Base-by-base conservation (phyloP, 192 early-diverging fungal species). In the Umbelopsis isabellina region DNA sequence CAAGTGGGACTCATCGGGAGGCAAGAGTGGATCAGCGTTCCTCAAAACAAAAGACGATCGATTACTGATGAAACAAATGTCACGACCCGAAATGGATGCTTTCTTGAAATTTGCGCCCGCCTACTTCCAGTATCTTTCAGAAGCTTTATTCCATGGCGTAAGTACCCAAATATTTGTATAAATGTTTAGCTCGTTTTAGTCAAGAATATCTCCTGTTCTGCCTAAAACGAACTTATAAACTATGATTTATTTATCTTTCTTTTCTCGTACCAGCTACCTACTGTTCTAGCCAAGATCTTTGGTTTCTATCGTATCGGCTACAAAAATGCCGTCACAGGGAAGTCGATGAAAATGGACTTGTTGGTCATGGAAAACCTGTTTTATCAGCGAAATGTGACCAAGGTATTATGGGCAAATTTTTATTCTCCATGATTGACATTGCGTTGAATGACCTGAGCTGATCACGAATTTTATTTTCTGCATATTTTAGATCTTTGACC, bases 281-380 rank as follows among this genome's bases (percentile, higher is more conserved):
- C 93, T 0, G 87, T 94, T 2, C 79, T 97, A 23, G 91, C 92
- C 67, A 97, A 95, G 72, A 93, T 96, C 49, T 93, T 94, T 83
- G 96, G 96, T 13, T 92, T 98, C 73, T 98, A 96, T 73, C 88
- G 92, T 25, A 91, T 98, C 5, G 91, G 93, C 0, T 95, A 88
- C 77, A 95, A 92, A 66, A 96, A 94, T 72, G 86, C 90, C n/a
- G 82, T 87, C 1, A 88, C 91, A 3, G 91, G 94, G n/a, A 90
- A 92, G 68, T 86, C 82, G 21, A 86, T 92, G 79, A 89, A 94
- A 53, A 91, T 98, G 89, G 94, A 95, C 78, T 87, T 97, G 9
- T 76, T 97, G 15, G 92, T 98, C 15, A 97, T 97, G 97, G 97
- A 98, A 75, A 98, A 98, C 66, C 76, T 98, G 44, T 98, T 95